Evolutionary conservation across 176 grass and related monocot genomes (phyloP), one percentile per base, ranked within the genome.

Genomic region (Carex kokanica): DNA sequence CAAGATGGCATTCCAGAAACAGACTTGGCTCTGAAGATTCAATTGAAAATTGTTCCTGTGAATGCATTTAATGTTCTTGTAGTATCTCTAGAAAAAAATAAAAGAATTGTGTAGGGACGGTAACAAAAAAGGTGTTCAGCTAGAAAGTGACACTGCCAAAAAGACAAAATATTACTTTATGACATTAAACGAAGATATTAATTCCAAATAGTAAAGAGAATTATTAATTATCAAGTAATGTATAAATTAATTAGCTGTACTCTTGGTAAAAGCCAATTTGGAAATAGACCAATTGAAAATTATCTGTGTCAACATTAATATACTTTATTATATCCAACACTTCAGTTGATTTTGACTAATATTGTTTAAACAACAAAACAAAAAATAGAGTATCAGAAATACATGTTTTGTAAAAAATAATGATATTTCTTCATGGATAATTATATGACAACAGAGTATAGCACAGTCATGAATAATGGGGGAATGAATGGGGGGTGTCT

Each of bases 401-500:
- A 74, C 14, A 74, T 51, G 14, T 6, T 27, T 74, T 49, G 40
- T 24, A 20, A 49, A 20, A 25, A 27, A 41, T 41, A 16, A 52
- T 49, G 13, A 47, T 11, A 17, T 53, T 14, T 55, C 47, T 29
- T 29, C 4, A 31, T 75, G 43, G 2, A 54, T 31, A 17, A 8
- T 8, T 2, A 69, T 71, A 45, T 10, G 67, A 3, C 18, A 45
- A 45, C 36, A n/a, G 45, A 47, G 8, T 47, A 47, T 47, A 47
- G 9, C 45, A 58, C 5, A 43, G 67, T 16, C 34, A 54, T 31
- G 72, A 55, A 77, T 75, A 55, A 17, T 18, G 23, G 72, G 68
- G 72, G 72, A 55, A 55, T 77, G 24, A 77, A 54, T 77, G 31
- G 23, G 72, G 72, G 31, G 49, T 77, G 47, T 55, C 45, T 17